Percentiles rank a stretch among this genome's conserved stretches.
These are phyloP conservation scores for Mucor racemosus DNA, from an alignment of 371 early-diverging fungal genomes.

Conservation along the genomic window DNA sequence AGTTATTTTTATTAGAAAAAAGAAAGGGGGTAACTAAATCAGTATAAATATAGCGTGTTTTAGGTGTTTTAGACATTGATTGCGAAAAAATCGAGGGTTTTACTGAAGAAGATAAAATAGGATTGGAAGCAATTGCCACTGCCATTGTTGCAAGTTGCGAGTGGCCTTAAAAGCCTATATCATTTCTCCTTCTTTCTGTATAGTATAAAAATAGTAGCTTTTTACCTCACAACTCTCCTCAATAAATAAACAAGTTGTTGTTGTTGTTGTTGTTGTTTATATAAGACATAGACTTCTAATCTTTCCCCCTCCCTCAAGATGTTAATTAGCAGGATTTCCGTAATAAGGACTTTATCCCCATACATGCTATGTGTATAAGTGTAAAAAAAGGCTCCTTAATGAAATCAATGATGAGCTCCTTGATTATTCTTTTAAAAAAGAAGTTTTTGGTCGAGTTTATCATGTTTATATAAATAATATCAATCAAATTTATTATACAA, in stretches of 20 bases:
- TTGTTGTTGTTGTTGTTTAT: not conserved
- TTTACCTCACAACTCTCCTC: conserved; percentile 4
- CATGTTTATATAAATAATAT: conserved; percentile 4
- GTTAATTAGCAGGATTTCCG: conserved; percentile 3
- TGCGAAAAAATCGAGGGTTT: conserved; percentile 77
- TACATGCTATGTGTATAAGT: not conserved
- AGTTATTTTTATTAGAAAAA: conserved; percentile 15
- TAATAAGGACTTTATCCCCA: not conserved
- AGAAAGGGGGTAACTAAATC: not conserved
- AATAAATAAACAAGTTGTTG: not conserved
- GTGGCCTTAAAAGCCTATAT: conserved; percentile 36
- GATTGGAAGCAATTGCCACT: conserved; percentile 72
- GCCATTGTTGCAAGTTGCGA: conserved; percentile 68
- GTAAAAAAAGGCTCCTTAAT: not conserved
- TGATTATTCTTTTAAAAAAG: not conserved
- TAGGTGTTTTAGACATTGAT: conserved; percentile 90
- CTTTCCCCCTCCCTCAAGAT: not conserved
- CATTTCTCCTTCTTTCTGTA: not conserved
- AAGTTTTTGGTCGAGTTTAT: not conserved
- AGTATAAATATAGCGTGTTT: conserved; percentile 46
- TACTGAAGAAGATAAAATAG: conserved; percentile 73
- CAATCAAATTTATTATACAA: not conserved
- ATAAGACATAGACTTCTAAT: not conserved
- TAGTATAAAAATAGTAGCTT: not conserved
- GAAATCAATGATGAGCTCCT: not conserved